phyloP scores from a whole-genome alignment of 257 asterid genomes.

The Solanum sejunctum region DNA sequence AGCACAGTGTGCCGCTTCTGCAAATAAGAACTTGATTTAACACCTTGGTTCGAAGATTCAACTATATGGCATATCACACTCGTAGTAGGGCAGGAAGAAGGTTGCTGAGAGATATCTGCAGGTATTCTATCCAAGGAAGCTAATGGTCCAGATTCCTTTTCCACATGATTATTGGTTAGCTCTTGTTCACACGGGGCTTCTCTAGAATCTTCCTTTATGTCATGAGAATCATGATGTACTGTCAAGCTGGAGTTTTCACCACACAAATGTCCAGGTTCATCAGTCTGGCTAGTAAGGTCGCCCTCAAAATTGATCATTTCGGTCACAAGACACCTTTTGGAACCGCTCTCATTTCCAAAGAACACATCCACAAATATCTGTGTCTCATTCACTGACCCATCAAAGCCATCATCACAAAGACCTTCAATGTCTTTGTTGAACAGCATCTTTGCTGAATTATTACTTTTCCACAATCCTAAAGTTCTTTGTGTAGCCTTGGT shows the following conservation, averaged over 20 bases:
- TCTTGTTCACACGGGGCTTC: constrained; percentile 26
- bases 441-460: constrained; percentile 20
- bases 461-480: not conserved
- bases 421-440: constrained; percentile 47
- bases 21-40: constrained; percentile 44
- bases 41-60: constrained; percentile 63
- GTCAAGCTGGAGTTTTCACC: not conserved
- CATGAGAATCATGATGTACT: not conserved
- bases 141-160: constrained; percentile 18
- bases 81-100: constrained; percentile 17
- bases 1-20: constrained; percentile 18
- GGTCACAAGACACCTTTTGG: constrained; percentile 24
- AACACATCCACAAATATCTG: constrained; percentile 52
- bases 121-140: constrained; percentile 29
- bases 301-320: constrained; percentile 25
- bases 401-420: constrained; percentile 54
- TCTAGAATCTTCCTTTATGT: constrained; percentile 4
- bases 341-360: constrained; percentile 31
- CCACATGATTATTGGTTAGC: constrained; percentile 20
- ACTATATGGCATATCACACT: constrained; percentile 40
- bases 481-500: not conserved
- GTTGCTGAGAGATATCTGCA: constrained; percentile 24
- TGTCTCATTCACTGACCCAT: constrained; percentile 50
- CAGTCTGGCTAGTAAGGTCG: not conserved
- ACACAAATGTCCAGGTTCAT: not conserved